These are phyloP conservation scores for Neurospora terricola DNA, from an alignment of 495 filamentous ascomycete genomes.

Conservation along the genomic window DNA sequence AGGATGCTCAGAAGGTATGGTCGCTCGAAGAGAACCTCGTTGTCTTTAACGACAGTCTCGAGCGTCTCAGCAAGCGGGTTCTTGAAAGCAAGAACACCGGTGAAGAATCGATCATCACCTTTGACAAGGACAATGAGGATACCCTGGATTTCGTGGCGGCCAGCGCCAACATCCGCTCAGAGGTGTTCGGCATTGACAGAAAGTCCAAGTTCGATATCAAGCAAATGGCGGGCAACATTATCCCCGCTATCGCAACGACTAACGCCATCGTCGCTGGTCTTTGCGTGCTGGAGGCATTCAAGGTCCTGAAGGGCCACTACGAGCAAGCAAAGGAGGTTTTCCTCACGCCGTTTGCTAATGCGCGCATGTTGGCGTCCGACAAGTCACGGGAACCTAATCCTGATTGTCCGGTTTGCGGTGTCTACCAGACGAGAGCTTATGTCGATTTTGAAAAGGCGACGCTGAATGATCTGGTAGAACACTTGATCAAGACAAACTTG, in stretches of 20 bases:
- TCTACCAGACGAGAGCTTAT: slow-evolving; percentile 51
- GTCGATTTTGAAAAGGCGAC: slow-evolving; percentile 70
- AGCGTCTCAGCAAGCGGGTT: slow-evolving; percentile 64
- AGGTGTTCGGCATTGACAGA: slow-evolving; percentile 73
- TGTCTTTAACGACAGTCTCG: slow-evolving; percentile 79
- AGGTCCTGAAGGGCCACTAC: slow-evolving; percentile 70
- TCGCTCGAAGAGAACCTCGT: slow-evolving; percentile 67
- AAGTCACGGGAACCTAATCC: slow-evolving; percentile 64
- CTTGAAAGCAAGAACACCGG: slow-evolving; percentile 44
- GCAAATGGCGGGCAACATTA: slow-evolving; percentile 99
- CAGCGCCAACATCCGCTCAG: slow-evolving; percentile 77
- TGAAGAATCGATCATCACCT: slow-evolving; percentile 57
- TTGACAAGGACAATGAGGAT: slow-evolving; percentile 96
- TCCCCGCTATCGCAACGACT: slow-evolving; percentile 95
- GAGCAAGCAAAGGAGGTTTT: slow-evolving; percentile 55
- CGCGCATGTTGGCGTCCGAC: slow-evolving; percentile 65
- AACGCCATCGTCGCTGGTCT: slow-evolving; percentile 94
- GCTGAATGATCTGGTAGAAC: slow-evolving; percentile 70
- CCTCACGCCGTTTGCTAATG: slow-evolving; percentile 69
- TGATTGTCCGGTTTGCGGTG: slow-evolving; percentile 72
- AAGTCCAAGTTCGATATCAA: slow-evolving; percentile 96
- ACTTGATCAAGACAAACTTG: slow-evolving; percentile 54
- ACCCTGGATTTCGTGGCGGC: slow-evolving; percentile 92
- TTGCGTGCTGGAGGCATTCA: slow-evolving; percentile 89
- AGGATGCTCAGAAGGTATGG: slow-evolving; percentile 72